These are phyloP conservation scores for Citrus maxima DNA, from an alignment of 345 rosid genomes.

Conservation along the genomic window DNA sequence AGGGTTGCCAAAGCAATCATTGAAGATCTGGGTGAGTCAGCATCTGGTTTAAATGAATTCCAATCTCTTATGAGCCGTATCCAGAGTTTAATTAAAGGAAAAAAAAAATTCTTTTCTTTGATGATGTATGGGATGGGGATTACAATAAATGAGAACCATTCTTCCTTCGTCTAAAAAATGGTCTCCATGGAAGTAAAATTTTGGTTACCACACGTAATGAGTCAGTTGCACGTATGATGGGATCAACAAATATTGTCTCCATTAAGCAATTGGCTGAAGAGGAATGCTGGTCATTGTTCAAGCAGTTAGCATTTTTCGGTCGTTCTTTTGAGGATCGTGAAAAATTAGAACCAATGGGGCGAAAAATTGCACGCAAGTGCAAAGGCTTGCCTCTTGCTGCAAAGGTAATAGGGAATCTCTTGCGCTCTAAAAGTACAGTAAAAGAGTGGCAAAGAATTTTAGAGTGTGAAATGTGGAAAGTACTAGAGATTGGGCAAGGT, in stretches of 20 bases:
- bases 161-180: no score
- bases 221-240: background rate
- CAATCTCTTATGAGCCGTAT: background rate
- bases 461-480: background rate
- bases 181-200: no score
- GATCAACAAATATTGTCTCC: no score
- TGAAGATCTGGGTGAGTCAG: accelerated
- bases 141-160: no score
- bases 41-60: background rate
- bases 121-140: no score
- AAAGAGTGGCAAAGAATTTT: no score
- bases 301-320: background rate
- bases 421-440: no score
- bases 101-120: background rate
- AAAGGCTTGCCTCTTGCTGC: no score
- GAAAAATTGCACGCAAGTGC: background rate
- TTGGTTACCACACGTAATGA: no score
- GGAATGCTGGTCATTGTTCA: slow-evolving; percentile 6
- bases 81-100: background rate
- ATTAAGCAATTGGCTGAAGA: background rate
- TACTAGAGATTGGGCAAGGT: background rate
- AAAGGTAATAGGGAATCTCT: no score
- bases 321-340: background rate
- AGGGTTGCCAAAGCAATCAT: background rate
- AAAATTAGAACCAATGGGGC: slow-evolving; percentile 3